These are phyloP conservation scores for Mycena albidolilacea DNA, from an alignment of 768 basidiomycete genomes.

Conservation along the genomic window DNA sequence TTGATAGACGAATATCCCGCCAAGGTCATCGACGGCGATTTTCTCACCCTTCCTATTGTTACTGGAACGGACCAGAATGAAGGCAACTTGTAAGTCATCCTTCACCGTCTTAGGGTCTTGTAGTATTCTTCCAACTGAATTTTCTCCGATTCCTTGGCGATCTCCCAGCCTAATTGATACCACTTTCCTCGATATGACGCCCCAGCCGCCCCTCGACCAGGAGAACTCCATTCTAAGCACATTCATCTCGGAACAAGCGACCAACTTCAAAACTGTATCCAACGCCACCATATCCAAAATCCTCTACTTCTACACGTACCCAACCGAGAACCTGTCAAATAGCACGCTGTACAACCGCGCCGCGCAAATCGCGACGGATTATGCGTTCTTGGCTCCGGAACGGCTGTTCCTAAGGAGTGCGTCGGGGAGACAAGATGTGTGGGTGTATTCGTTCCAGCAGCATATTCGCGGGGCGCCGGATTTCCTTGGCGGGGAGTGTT, in stretches of 20 bases:
- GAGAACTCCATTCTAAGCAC: constrained; percentile 14
- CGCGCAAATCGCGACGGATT: constrained; percentile 20
- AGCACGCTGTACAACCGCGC: constrained; percentile 20
- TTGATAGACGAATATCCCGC: constrained; percentile 19
- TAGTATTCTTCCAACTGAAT: too few species aligned
- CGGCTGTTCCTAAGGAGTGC: constrained; percentile 15
- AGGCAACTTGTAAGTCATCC: constrained; percentile 9
- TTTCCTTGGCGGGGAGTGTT: constrained; percentile 13
- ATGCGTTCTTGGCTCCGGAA: background rate
- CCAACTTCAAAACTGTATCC: constrained; percentile 15
- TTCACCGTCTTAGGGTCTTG: background rate
- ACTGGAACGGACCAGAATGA: constrained; percentile 16
- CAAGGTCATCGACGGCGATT: constrained; percentile 20
- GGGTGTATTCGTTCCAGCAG: constrained; percentile 23
- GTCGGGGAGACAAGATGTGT: constrained; percentile 17
- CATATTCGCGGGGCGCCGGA: background rate
- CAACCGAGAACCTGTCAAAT: constrained; percentile 18
- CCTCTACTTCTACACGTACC: constrained; percentile 19
- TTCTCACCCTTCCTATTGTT: constrained; percentile 18
- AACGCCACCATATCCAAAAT: background rate
- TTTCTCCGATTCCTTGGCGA: too few species aligned
- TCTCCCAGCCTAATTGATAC: constrained; percentile 2
- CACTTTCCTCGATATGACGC: constrained; percentile 11
- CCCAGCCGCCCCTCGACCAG: background rate
- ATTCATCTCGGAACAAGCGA: background rate